These are phyloP conservation scores for Mangifera indica DNA, from an alignment of 345 rosid genomes.

Conservation along the genomic window DNA sequence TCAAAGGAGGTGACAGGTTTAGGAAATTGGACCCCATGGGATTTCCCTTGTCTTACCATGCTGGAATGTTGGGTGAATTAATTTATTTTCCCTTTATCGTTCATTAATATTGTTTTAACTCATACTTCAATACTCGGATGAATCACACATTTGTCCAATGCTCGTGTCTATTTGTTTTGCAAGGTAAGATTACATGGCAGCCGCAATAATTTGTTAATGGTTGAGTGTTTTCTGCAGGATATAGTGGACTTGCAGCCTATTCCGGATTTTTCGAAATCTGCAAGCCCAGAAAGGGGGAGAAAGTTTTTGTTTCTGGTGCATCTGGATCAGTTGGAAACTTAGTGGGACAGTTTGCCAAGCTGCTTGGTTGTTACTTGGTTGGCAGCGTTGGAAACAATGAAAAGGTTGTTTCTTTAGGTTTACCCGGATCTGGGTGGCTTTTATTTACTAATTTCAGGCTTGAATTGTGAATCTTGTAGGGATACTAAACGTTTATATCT, in stretches of 20 bases:
- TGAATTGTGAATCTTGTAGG: too few species aligned
- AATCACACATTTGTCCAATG: too few species aligned
- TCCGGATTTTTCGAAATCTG: slow-evolving; percentile 43
- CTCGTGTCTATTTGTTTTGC: too few species aligned
- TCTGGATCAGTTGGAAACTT: slow-evolving; percentile 51
- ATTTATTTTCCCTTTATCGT: not conserved
- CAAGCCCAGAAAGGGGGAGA: slow-evolving; percentile 47
- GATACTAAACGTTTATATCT: not conserved
- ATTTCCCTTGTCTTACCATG: slow-evolving; percentile 54
- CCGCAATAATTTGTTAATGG: not conserved
- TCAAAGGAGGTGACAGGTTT: slow-evolving; percentile 36
- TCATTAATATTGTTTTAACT: not conserved
- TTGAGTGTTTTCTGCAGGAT: slow-evolving; percentile 30
- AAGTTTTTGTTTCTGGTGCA: slow-evolving; percentile 51
- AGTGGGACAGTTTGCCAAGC: slow-evolving; percentile 52
- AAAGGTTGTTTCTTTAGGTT: slow-evolving; percentile 26
- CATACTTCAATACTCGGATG: too few species aligned
- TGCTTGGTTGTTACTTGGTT: slow-evolving; percentile 49
- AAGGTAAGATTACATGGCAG: too few species aligned
- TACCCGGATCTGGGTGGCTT: too few species aligned
- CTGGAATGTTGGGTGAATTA: slow-evolving; percentile 49
- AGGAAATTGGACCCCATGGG: slow-evolving; percentile 60
- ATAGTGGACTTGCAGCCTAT: slow-evolving; percentile 53
- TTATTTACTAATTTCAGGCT: too few species aligned
- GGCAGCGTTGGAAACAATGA: slow-evolving; percentile 44